Base-by-base conservation (phyloP, 2,329 filamentous ascomycete genomes). In the Scedosporium minutisporum region DNA sequence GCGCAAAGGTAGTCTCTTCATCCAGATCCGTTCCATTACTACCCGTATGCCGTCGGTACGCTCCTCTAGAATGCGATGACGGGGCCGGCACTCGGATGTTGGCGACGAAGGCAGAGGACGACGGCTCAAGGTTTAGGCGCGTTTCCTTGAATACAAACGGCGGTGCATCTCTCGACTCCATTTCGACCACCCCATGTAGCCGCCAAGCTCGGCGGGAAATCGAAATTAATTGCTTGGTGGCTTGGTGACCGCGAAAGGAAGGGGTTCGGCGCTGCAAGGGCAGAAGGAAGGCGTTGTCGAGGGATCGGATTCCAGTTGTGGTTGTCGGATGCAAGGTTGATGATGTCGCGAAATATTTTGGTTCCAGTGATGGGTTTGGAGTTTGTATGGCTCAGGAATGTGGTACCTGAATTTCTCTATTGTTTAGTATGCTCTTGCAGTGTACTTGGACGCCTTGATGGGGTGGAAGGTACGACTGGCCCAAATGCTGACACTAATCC, bases 61-160 rank as follows among this genome's bases (percentile, higher is more conserved):
- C 71, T 75, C 71, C 72, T 29, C 60, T 57, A 18, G 60, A 23
- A 18, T 38, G 21, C 76, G 72, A 76, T 69, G 73, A 79, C 67
- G 77, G 78, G 48, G 81, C 80, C 67, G 87, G 84, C 67, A 91
- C 82, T 70, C 84, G 81, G 70, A 93, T 85, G 69, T 87, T 85
- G 72, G 92, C 83, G 69, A 87, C 83, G 64, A 87, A 89, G 69
- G 84, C 84, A 67, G 82, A 80, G 68, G 84, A 88, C 65, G 85
- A 82, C 66, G 87, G 86, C 76, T 95, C 90, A 69, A 95, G 83
- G 75, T 90, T 91, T 75, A 96, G 80, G 73, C 90, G 87, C 74
- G 89, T 91, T 82, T 96, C 91, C 79, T 92, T 93, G 81, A 89
- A 95, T 76, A 90, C 80, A 76, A 84, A 87, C 66, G 83, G 82